Evolutionary conservation across 768 basidiomycete genomes (phyloP).

Genomic region (Imleria badia): DNA sequence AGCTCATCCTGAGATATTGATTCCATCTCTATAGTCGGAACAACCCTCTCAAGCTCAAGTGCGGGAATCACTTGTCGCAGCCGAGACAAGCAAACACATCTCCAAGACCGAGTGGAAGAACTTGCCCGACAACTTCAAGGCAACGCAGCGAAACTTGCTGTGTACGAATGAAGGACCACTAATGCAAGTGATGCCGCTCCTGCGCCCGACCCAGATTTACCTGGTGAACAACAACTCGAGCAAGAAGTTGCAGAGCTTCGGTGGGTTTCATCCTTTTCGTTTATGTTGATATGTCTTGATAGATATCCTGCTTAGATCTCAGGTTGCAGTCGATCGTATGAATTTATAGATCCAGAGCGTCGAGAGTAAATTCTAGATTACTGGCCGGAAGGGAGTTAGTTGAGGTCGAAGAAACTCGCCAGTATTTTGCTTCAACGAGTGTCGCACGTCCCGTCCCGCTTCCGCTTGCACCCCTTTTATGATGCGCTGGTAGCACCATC

Average conservation of each 20-base stretch:
- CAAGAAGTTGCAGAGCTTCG: constrained; percentile 83
- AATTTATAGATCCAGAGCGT: constrained; percentile 80
- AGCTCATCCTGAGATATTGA: constrained; percentile 13
- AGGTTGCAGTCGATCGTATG: constrained; percentile 59
- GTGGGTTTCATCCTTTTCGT: too few relatives aligned
- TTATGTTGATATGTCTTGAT: too few relatives aligned
- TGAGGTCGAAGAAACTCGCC: constrained; percentile 78
- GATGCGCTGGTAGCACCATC: too few relatives aligned
- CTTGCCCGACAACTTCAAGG: constrained; percentile 61
- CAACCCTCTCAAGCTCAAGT: constrained; percentile 68
- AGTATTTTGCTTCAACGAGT: constrained; percentile 62
- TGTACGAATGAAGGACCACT: constrained; percentile 71
- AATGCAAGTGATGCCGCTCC: constrained; percentile 32
- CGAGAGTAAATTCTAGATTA: too few relatives aligned
- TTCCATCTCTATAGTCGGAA: constrained; percentile 55
- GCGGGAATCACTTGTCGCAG: constrained; percentile 66
- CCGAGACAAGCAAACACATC: constrained; percentile 78
- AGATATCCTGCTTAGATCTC: too few relatives aligned
- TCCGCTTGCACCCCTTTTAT: constrained; percentile 57
- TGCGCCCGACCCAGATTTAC: constrained; percentile 45
- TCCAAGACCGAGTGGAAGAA: constrained; percentile 59
- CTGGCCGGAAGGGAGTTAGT: too few relatives aligned
- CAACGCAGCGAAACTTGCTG: constrained; percentile 80
- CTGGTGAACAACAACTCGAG: constrained; percentile 77
- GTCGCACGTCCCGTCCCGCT: constrained; percentile 56